Evolutionary conservation across 2,329 filamentous ascomycete genomes (phyloP), one percentile per base, ranked within the genome.

Genomic region (Aspergillus sojae): DNA sequence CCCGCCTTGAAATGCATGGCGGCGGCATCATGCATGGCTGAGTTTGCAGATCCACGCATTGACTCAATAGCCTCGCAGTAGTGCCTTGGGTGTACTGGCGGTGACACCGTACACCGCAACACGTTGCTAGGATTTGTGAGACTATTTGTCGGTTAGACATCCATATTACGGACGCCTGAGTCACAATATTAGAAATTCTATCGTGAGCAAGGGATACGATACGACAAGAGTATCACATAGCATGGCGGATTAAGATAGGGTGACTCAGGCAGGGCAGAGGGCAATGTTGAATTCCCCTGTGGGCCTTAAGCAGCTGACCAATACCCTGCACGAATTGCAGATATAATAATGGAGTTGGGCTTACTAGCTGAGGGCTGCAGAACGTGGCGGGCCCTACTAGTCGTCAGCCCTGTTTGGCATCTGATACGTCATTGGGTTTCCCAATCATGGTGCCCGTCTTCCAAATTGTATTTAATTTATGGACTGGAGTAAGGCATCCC

Each of bases 31-130:
- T 45, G 46, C 50, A 54, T 45, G 32, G 46, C 46, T 59, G 46
- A 39, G 57, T 28, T 53, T 58, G 60, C 30, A 46, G 55, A 58
- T 62, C 60, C 45, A 45, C 10, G 45, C 60, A 56, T 52, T 16
- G 53, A 30, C 32, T 53, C 55, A 58, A 62, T 62, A 62, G 60
- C 46, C 54, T 52, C n/a, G 30, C 45, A 50, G 54, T 62, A 58
- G 60, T 21, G 60, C 57, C 55, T 54, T 62, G 36, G 60, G 45
- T 19, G 53, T 46, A 52, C 45, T 55, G 50, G 58, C 50, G 52
- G 58, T 55, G 52, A 41, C 32, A 16, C 14, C 50, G 48, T 46
- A 61, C 60, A 62, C 60, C 53, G 59, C 53, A 50, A 48, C 53
- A 39, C n/a, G 52, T 30, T 59, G 30, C 32, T 12, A 52, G 21